phyloP scores from a whole-genome alignment of 495 filamentous ascomycete species.

The Penicillium salamii region DNA sequence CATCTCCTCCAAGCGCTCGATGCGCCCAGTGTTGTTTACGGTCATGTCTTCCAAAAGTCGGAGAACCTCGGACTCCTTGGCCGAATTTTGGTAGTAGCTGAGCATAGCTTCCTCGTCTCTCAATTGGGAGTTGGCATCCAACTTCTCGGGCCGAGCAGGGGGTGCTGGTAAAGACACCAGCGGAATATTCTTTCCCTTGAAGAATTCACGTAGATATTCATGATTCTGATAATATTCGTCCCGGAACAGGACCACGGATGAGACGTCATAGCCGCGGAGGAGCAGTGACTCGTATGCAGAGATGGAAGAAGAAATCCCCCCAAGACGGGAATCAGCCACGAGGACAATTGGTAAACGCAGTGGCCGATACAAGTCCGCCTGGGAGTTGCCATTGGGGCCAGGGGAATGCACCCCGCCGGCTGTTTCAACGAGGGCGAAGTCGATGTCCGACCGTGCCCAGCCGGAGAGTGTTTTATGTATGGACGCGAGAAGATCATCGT shows the following conservation, averaged over 20 bases:
- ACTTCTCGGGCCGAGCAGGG: slow-evolving; percentile 35
- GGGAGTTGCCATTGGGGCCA: slow-evolving; percentile 66
- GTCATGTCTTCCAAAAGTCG: slow-evolving; percentile 47
- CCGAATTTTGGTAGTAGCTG: slow-evolving; percentile 51
- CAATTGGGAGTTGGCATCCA: slow-evolving; percentile 27
- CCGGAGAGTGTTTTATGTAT: slow-evolving; percentile 44
- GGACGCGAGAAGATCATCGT: slow-evolving; percentile 45
- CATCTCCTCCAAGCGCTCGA: slow-evolving; percentile 58
- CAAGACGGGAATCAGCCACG: slow-evolving; percentile 66
- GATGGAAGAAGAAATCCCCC: slow-evolving; percentile 71
- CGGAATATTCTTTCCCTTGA: slow-evolving; percentile 54
- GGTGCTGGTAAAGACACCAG: slow-evolving; percentile 53
- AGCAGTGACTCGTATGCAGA: slow-evolving; percentile 72
- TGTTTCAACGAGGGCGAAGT: slow-evolving; percentile 65
- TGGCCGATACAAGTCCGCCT: slow-evolving; percentile 71
- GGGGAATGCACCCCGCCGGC: slow-evolving; percentile 77
- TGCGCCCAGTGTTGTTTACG: slow-evolving; percentile 46
- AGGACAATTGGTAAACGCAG: slow-evolving; percentile 70
- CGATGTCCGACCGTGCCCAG: slow-evolving; percentile 36
- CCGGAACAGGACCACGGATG: slow-evolving; percentile 60
- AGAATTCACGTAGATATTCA: slow-evolving; percentile 61
- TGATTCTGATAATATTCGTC: slow-evolving; percentile 62
- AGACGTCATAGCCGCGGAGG: slow-evolving; percentile 71
- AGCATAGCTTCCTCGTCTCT: slow-evolving; percentile 54
- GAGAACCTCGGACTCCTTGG: slow-evolving; percentile 33